These are phyloP conservation scores for Leccinum rimulosum DNA, from an alignment of 768 basidiomycete genomes.

Conservation along the genomic window DNA sequence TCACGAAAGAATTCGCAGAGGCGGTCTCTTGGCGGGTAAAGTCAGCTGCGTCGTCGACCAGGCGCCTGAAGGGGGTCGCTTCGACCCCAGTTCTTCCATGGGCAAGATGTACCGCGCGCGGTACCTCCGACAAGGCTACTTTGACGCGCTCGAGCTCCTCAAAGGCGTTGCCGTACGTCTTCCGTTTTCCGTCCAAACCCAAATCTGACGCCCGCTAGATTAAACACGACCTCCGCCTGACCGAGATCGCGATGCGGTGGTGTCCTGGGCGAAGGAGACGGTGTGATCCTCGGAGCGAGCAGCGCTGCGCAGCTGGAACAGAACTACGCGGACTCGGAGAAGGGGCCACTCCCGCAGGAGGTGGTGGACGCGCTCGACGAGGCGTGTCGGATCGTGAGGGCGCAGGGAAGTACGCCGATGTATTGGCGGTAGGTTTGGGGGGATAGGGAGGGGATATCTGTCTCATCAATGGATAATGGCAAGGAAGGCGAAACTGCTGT, in stretches of 20 bases:
- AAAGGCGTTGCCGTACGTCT: slow-evolving; percentile 39
- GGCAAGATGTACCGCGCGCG: slow-evolving; percentile 46
- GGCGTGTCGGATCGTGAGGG: slow-evolving; percentile 41
- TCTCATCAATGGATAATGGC: not conserved
- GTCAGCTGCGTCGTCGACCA: slow-evolving; percentile 35
- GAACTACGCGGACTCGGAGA: slow-evolving; percentile 46
- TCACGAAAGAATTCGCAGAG: not conserved
- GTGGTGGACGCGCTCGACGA: slow-evolving; percentile 51
- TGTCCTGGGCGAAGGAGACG: slow-evolving; percentile 43
- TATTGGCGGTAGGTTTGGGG: slow-evolving; percentile 34
- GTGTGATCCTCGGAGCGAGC: slow-evolving; percentile 49
- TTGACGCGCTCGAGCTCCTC: slow-evolving; percentile 42
- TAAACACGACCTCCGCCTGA: slow-evolving; percentile 44
- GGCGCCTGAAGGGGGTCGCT: slow-evolving; percentile 39
- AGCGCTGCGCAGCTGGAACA: slow-evolving; percentile 43
- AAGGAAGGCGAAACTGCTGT: not conserved
- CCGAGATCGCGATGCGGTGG: slow-evolving; percentile 62
- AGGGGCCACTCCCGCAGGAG: slow-evolving; percentile 53
- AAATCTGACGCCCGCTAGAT: slow-evolving; percentile 10
- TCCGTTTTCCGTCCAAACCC: not conserved
- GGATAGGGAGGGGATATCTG: not conserved
- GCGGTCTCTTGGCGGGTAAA: slow-evolving; percentile 41
- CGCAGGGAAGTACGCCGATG: slow-evolving; percentile 30
- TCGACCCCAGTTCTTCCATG: slow-evolving; percentile 36
- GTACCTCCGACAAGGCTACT: slow-evolving; percentile 43